Conservation (phyloP, 495 filamentous ascomycete genomes). For the Trichoderma asperelloides region DNA sequence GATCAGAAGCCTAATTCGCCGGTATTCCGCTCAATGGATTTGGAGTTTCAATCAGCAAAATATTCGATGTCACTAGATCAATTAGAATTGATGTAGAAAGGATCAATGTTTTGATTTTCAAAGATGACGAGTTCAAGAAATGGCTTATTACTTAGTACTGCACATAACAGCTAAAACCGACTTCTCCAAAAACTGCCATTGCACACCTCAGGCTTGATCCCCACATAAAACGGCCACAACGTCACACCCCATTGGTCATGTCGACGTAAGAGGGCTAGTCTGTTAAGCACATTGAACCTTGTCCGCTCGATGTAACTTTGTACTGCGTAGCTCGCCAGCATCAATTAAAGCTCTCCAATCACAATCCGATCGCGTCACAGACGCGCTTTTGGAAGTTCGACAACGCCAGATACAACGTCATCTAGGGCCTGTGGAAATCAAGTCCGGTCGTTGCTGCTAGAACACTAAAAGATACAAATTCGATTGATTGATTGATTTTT, state of each 20-base stretch:
- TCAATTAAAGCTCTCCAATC: constrained; percentile 2
- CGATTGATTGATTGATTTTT: neutral
- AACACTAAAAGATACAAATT: neutral
- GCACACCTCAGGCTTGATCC: neutral
- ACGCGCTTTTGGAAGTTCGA: neutral
- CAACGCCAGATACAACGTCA: neutral
- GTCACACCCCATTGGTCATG: neutral
- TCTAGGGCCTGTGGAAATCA: neutral
- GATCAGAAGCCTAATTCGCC: too few species aligned
- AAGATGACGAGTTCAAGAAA: too few species aligned
- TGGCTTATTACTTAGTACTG: too few species aligned
- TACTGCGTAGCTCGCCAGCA: neutral
- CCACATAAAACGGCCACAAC: neutral
- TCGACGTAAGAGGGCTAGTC: neutral
- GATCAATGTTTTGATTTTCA: too few species aligned
- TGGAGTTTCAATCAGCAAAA: neutral
- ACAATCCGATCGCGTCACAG: constrained; percentile 1
- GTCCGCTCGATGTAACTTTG: neutral
- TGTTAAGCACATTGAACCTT: neutral
- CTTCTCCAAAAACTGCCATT: neutral
- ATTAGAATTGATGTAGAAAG: too few species aligned
- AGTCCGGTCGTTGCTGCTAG: neutral
- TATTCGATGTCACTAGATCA: neutral
- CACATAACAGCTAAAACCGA: too few species aligned
- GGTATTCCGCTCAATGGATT: neutral